Evolutionary conservation across 352 stramenopile species (phyloP), one percentile per base, ranked within the genome.

Genomic region (Phytopythium cucurbitacearum): DNA sequence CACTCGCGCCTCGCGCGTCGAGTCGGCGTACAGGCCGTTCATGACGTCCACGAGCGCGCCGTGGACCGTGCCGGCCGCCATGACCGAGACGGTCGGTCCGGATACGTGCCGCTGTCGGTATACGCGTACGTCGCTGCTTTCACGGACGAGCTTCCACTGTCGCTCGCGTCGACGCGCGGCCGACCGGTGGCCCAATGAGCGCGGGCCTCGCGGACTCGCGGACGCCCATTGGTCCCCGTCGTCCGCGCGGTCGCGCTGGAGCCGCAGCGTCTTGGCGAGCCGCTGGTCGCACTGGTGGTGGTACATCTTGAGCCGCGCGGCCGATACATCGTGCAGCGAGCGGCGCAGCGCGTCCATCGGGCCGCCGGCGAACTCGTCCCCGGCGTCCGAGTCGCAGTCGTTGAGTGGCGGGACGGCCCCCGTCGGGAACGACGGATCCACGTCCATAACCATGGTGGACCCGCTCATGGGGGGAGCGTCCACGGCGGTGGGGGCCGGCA

Each of bases 11-110:
- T 86, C 84, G n/a, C 76, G 60, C 10, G 78, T 88, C 13, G 76
- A 81, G 64, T 89, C 78, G 9, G 80, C 80, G 56, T 91, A 91
- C 21, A 91, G 56, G 0, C 80, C 80, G 56, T 88, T 87, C 78
- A 89, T 85, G 59, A 89, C 69, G 60, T 91, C 80, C 13, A 51
- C 64, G 4, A 91, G 64, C 34, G 78, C 69, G 33, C 78, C 80
- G 43, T 85, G 78, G 9, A 91, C 51, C 7, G 80, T 76, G 8
- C 80, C 80, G 43, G 69, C 60, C 12, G 80, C 80, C 60, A 89
- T 67, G 40, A 91, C 41, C 38, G 53, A 41, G 7, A 37, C 34
- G 8, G 48, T 9, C 13, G 50, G 12, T 12, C 40, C 28, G 13
- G 16, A 40, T 56, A 72, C 39, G 65, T 78, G 43, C 6, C 69